Conservation (phyloP, 345 rosid genomes). For the Durio zibethinus region DNA sequence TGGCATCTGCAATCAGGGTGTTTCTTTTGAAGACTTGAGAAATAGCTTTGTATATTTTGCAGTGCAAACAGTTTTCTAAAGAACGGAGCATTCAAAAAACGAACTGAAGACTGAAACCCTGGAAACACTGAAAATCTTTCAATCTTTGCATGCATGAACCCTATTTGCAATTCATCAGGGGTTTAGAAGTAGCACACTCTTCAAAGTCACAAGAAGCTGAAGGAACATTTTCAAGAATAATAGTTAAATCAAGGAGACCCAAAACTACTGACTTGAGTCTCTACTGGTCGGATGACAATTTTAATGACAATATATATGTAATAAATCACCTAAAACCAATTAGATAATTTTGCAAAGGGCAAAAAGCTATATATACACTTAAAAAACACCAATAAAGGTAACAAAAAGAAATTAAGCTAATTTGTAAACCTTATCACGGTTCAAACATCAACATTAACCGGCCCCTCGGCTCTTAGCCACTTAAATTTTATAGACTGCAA, state of each 20-base stretch:
- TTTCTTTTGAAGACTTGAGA: constrained; percentile 12
- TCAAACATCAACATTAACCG: background rate
- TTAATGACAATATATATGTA: background rate
- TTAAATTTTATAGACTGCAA: background rate
- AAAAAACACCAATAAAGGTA: background rate
- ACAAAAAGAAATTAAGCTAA: background rate
- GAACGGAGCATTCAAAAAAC: background rate
- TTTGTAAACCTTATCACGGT: background rate
- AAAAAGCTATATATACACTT: background rate
- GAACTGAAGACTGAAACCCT: background rate
- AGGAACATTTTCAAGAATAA: background rate
- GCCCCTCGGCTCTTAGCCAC: background rate
- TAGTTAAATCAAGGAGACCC: background rate
- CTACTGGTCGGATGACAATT: background rate
- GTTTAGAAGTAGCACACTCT: background rate
- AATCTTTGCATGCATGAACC: background rate
- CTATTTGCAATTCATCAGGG: background rate
- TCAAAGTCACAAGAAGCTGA: background rate
- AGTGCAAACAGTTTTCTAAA: background rate
- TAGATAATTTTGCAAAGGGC: background rate
- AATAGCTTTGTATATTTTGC: background rate
- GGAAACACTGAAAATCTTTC: background rate
- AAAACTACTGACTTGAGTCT: background rate
- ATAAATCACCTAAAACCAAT: background rate
- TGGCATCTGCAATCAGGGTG: constrained; percentile 8